Percentiles rank a stretch among this genome's conserved stretches.
These are phyloP conservation scores for Cytospora piceae DNA, from an alignment of 2,329 filamentous ascomycete species.

Conservation along the genomic window DNA sequence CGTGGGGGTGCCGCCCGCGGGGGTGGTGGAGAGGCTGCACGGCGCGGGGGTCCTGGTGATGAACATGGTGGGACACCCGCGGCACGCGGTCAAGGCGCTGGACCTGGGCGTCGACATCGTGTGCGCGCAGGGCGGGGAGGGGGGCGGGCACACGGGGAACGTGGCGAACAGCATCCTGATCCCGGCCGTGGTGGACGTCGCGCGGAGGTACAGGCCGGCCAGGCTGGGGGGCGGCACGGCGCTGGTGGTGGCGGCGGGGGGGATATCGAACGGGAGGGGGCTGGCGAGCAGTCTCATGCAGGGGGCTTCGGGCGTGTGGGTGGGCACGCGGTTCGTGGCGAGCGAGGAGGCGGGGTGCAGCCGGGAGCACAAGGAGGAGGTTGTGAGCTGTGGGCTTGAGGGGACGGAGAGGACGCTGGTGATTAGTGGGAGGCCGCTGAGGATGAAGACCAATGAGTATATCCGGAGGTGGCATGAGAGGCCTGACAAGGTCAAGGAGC, in stretches of 20 bases:
- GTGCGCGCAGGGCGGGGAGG: conserved; percentile 90
- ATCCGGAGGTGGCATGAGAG: conserved; percentile 78
- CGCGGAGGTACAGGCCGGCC: conserved; percentile 69
- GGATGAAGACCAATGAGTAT: conserved; percentile 83
- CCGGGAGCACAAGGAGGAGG: conserved; percentile 80
- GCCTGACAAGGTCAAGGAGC: conserved; percentile 72
- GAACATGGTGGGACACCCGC: conserved; percentile 97
- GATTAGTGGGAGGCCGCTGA: conserved; percentile 77
- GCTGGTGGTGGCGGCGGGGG: conserved; percentile 86
- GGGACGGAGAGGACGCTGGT: conserved; percentile 85
- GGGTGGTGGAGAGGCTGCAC: conserved; percentile 77
- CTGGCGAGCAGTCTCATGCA: conserved; percentile 84
- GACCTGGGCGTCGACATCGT: conserved; percentile 87
- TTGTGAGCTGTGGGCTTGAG: conserved; percentile 77
- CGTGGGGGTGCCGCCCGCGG: conserved; percentile 80
- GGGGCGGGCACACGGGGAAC: conserved; percentile 89
- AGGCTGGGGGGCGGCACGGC: conserved; percentile 71
- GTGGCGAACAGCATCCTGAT: conserved; percentile 85
- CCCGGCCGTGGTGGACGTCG: conserved; percentile 85
- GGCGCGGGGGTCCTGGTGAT: conserved; percentile 81
- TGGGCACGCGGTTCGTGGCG: conserved; percentile 91
- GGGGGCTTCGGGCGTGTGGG: conserved; percentile 88
- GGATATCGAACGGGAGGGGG: conserved; percentile 80
- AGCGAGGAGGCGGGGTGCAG: conserved; percentile 79
- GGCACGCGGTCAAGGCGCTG: conserved; percentile 87